Conservation (phyloP, 257 asterid genomes). For the Solanum sejunctum region DNA sequence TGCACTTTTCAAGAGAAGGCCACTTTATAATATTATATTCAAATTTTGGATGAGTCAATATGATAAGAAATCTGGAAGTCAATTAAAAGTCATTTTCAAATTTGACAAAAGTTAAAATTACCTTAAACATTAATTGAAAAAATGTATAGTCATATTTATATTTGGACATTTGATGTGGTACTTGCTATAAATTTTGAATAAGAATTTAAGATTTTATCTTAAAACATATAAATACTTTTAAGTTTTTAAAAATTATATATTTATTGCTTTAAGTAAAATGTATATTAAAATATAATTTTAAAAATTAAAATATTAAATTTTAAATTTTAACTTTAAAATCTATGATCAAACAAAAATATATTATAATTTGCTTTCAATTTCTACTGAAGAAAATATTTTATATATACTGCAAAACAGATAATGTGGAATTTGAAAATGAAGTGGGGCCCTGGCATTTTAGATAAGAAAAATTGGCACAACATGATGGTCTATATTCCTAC, state of each 20-base stretch:
- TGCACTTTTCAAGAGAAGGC: neutral
- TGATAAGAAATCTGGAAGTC: neutral
- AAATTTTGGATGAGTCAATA: neutral
- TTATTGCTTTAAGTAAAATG: too few species aligned
- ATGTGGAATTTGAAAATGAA: neutral
- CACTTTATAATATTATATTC: neutral
- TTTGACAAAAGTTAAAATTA: neutral
- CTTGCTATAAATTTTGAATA: too few species aligned
- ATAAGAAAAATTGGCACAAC: too few species aligned
- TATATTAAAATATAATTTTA: too few species aligned
- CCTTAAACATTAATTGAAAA: neutral
- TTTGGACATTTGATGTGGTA: too few species aligned
- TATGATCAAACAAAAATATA: neutral
- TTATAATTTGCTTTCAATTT: neutral
- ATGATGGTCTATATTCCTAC: neutral
- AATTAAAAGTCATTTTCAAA: neutral
- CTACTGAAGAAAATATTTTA: neutral
- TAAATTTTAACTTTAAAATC: neutral
- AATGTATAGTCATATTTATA: neutral
- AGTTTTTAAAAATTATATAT: neutral
- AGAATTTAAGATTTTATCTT: neutral
- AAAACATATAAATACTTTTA: neutral
- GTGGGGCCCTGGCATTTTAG: neutral
- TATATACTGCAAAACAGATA: neutral
- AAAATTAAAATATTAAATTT: neutral